phyloP scores from a whole-genome alignment of 2,329 filamentous ascomycete species.

The Lachnum nothofagi region DNA sequence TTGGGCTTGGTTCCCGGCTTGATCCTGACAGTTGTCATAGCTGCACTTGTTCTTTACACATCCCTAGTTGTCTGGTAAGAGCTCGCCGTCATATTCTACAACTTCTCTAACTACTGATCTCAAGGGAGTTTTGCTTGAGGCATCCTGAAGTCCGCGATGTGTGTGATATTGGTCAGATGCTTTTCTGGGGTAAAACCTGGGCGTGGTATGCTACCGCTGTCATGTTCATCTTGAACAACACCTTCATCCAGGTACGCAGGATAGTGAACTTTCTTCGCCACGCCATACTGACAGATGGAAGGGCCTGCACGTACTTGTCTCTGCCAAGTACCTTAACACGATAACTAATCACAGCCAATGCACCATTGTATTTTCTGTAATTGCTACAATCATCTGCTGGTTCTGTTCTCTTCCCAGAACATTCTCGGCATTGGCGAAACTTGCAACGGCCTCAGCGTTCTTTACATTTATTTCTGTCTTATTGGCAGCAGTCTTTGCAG shows the following conservation, averaged over 20 bases:
- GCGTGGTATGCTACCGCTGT: slow-evolving; percentile 64
- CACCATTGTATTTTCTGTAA: slow-evolving; percentile 73
- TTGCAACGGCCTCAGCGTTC: slow-evolving; percentile 73
- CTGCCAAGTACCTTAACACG: slow-evolving; percentile 84
- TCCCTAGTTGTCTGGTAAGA: slow-evolving; percentile 59
- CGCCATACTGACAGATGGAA: slow-evolving; percentile 30
- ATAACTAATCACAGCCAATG: slow-evolving; percentile 69
- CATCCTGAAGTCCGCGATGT: slow-evolving; percentile 90
- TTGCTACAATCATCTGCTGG: slow-evolving; percentile 71
- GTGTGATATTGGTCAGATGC: slow-evolving; percentile 90
- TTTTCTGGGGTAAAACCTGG: slow-evolving; percentile 81
- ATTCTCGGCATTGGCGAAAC: slow-evolving; percentile 71
- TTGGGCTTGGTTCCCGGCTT: slow-evolving; percentile 82
- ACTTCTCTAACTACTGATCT: not conserved
- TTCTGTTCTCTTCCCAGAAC: slow-evolving; percentile 78
- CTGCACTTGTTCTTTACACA: slow-evolving; percentile 77
- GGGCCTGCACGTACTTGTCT: slow-evolving; percentile 77
- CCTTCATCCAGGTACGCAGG: slow-evolving; percentile 66
- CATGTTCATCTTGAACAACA: slow-evolving; percentile 94
- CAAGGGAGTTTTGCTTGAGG: slow-evolving; percentile 81
- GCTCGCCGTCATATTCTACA: not conserved
- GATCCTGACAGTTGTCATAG: slow-evolving; percentile 75
- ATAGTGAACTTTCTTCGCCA: not conserved
- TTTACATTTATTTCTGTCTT: slow-evolving; percentile 90
- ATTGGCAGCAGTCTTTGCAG: slow-evolving; percentile 76